A percentile compares a stretch with the other conserved stretches of the same genome.
Conservation (phyloP, 2,329 filamentous ascomycete species). For the Penicillium sp. region DNA sequence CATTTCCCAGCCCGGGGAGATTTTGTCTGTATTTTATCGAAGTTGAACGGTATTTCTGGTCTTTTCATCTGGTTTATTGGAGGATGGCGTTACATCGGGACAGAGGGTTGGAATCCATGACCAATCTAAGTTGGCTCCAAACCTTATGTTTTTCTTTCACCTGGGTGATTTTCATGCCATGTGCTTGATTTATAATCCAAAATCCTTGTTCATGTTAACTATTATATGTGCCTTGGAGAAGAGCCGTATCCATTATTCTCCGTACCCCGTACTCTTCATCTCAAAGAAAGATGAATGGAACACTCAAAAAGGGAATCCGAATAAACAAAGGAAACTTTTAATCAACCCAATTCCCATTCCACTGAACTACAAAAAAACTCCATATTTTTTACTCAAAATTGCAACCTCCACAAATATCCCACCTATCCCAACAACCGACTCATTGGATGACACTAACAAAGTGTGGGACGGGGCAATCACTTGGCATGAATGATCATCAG, state of each 20-base stretch:
- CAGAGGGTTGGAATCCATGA: no score
- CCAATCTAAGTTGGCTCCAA: neutral
- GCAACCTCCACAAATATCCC: neutral
- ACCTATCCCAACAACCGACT: neutral
- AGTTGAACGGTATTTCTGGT: neutral
- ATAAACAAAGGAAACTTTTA: no score
- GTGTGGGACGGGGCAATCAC: neutral
- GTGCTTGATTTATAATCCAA: neutral
- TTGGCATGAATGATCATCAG: neutral
- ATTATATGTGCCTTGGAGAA: no score
- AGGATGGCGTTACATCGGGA: no score
- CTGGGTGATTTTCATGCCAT: neutral
- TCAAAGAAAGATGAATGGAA: no score
- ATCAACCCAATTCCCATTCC: no score
- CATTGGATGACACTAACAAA: neutral
- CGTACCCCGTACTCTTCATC: no score
- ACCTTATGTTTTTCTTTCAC: neutral
- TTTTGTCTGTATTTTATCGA: neutral
- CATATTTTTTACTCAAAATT: neutral
- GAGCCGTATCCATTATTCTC: no score
- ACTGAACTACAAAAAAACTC: neutral
- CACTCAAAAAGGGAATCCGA: no score
- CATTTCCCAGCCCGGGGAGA: no score
- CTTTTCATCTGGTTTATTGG: no score
- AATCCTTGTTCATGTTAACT: neutral